Evolutionary conservation across 768 basidiomycete species (phyloP), one percentile per base, ranked within the genome.

Genomic region (Crassisporium funariophilum): DNA sequence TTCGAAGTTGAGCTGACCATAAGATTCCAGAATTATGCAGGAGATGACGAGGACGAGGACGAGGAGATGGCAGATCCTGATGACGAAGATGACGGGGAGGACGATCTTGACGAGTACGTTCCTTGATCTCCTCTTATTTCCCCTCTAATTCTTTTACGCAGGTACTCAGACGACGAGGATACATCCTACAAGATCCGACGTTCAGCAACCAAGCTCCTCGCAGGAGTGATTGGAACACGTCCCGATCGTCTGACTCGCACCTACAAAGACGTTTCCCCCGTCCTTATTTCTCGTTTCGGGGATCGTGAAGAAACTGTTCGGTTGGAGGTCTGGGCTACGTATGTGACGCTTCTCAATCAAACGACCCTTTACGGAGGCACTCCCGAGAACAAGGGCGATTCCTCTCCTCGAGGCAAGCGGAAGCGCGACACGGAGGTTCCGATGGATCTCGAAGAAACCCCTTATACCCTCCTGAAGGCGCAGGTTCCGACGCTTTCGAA

Each of bases 151-250:
- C 35, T 24, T 37, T 62, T 4, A 58, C 44, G 22, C 19, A 95
- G 91, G 53, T 98, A 97, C 65, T 93, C 92, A 5, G 97, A 99
- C 57, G 97, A 99, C 47, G 97, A 98, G 65, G 97, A 99, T 61
- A 91, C 89, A 9, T 98, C 95, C 0, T 98, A 97, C 80, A 98
- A 98, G 67, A 91, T 97, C 47, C 87, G 97, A 53, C 84, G 97
- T 35, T 86, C 91, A 5, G 87, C 97, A 5, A 92, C 94, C 13
- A 98, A 98, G 64, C 74, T 98, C 3, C 76, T 98, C 12, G 73
- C 85, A 21, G 88, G 90, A 5, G 73, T 97, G 38, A 85, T 98
- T 47, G 83, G 81, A 10, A 98, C 95, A 1, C 89, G 94, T 19
- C 91, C 94, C 1, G 97, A 98, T 60, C 77, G 93, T 2, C 77